These are phyloP conservation scores for Trametes maxima DNA, from an alignment of 768 basidiomycete genomes.

Conservation along the genomic window DNA sequence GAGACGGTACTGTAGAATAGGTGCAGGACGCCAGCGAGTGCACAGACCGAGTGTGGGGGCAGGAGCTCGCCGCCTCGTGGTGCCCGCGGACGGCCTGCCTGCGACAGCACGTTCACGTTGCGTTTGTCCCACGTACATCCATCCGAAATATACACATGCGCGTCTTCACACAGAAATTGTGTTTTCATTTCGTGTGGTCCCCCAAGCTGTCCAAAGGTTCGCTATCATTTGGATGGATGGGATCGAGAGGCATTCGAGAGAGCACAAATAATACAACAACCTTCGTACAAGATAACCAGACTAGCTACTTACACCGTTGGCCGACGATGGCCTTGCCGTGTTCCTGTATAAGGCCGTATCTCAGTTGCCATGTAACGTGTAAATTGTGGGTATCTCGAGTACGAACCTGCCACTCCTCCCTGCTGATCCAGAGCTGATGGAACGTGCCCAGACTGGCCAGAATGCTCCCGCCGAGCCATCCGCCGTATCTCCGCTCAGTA, in stretches of 20 bases:
- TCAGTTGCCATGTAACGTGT: background rate
- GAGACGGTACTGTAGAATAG: slow-evolving; percentile 23
- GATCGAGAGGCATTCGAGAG: background rate
- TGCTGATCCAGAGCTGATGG: slow-evolving; percentile 96
- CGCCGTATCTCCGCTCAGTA: slow-evolving; percentile 85
- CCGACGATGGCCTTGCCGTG: slow-evolving; percentile 75
- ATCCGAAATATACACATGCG: slow-evolving; percentile 12
- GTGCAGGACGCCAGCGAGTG: slow-evolving; percentile 9
- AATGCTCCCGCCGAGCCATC: slow-evolving; percentile 96
- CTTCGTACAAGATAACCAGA: background rate
- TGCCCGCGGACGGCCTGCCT: slow-evolving; percentile 10
- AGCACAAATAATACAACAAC: slow-evolving; percentile 14
- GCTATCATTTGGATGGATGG: background rate
- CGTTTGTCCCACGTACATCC: slow-evolving; percentile 28
- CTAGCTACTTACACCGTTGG: slow-evolving; percentile 77
- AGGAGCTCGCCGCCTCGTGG: slow-evolving; percentile 11
- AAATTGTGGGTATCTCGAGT: background rate
- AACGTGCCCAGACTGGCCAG: slow-evolving; percentile 95
- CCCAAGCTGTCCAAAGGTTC: background rate
- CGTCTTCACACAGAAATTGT: background rate
- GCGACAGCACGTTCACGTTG: slow-evolving; percentile 30
- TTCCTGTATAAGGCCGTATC: background rate
- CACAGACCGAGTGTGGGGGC: background rate
- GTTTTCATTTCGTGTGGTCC: too few species aligned
- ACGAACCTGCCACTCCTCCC: slow-evolving; percentile 88